Conservation (phyloP, 306 rosid genomes). For the Prunus armeniaca region DNA sequence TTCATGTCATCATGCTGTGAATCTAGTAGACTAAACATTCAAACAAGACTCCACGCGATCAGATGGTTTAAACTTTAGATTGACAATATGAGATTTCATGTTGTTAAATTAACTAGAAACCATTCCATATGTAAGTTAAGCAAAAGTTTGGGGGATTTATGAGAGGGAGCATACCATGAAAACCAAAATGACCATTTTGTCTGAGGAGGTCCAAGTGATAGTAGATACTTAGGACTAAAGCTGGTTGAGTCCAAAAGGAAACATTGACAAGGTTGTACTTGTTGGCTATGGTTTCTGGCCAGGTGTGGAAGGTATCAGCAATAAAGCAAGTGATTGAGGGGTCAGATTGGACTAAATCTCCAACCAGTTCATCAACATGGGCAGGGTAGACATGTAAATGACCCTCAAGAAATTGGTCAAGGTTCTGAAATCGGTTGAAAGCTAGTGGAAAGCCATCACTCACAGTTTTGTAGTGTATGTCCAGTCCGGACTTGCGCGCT, state of each 20-base stretch:
- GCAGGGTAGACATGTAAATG: slow-evolving; percentile 14
- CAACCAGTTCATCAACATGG: slow-evolving; percentile 33
- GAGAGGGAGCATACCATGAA: background rate
- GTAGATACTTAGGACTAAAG: slow-evolving; percentile 17
- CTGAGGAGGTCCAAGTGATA: slow-evolving; percentile 32
- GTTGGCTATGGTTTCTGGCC: slow-evolving; percentile 20
- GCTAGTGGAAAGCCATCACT: slow-evolving; percentile 28
- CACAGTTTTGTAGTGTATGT: slow-evolving; percentile 28
- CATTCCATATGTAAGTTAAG: background rate
- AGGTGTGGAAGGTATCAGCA: slow-evolving; percentile 27
- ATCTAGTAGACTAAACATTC: too few relatives aligned
- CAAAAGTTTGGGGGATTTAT: background rate
- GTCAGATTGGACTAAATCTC: slow-evolving; percentile 16
- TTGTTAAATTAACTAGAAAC: background rate
- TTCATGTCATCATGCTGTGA: too few relatives aligned
- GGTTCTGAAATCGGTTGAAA: slow-evolving; percentile 21
- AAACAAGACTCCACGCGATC: background rate
- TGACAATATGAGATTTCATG: background rate
- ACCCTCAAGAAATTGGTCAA: slow-evolving; percentile 14
- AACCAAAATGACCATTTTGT: slow-evolving; percentile 33
- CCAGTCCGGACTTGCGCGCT: slow-evolving; percentile 24
- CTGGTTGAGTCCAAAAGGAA: slow-evolving; percentile 47
- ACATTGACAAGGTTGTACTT: slow-evolving; percentile 27
- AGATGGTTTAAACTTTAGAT: too few relatives aligned
- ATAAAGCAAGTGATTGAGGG: slow-evolving; percentile 32